Evolutionary conservation across 495 filamentous ascomycete species (phyloP).

Genomic region (Penicillium roqueforti): DNA sequence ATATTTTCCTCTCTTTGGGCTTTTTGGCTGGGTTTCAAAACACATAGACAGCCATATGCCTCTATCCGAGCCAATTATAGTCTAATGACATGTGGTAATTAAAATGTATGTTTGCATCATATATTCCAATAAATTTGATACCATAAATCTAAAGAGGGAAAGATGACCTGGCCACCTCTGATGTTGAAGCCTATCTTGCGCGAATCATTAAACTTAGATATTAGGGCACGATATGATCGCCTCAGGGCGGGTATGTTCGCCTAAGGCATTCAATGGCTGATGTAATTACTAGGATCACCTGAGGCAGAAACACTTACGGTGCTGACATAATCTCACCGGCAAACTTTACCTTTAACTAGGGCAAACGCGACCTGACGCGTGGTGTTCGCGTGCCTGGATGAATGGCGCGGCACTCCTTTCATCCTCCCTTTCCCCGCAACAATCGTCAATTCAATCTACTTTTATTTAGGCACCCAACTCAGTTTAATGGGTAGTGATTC

Average conservation of each 20-base stretch:
- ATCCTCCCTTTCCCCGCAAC: constrained; percentile 23
- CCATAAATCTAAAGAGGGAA: too few species aligned
- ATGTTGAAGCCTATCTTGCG: background rate
- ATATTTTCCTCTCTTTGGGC: too few species aligned
- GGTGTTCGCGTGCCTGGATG: constrained; percentile 2
- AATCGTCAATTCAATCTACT: constrained; percentile 2
- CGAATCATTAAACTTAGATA: background rate
- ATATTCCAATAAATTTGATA: background rate
- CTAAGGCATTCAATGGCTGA: too few species aligned
- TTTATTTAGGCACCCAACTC: constrained; percentile 7
- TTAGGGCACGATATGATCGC: constrained; percentile 2
- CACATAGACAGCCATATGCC: too few species aligned
- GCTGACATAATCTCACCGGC: background rate
- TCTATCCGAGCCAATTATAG: background rate
- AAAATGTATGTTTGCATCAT: too few species aligned
- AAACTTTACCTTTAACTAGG: constrained; percentile 1
- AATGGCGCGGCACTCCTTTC: constrained; percentile 14
- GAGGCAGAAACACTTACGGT: background rate
- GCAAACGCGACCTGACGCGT: constrained; percentile 6
- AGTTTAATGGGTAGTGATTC: constrained; percentile 17
- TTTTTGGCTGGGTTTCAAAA: too few species aligned
- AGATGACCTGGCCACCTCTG: too few species aligned
- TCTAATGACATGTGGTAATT: background rate
- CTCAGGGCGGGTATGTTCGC: background rate
- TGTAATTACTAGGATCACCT: too few species aligned